phyloP scores from a whole-genome alignment of 495 filamentous ascomycete species.

The Daldinia decipiens region DNA sequence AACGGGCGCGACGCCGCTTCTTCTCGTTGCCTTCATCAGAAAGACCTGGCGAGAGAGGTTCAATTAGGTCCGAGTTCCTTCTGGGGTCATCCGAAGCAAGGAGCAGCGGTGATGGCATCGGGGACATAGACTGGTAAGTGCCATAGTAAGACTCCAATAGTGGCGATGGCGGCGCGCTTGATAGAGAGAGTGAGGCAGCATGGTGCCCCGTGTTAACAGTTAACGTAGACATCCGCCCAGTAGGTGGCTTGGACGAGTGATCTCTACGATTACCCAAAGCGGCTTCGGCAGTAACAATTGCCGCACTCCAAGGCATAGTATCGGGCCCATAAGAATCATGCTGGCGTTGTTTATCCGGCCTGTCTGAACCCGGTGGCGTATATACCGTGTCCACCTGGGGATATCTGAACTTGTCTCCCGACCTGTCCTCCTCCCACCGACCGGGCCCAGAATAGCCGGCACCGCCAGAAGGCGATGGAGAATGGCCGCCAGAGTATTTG shows the following conservation, averaged over 20 bases:
- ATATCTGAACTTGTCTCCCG: conserved; percentile 57
- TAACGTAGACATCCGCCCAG: conserved; percentile 58
- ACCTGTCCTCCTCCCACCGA: conserved; percentile 62
- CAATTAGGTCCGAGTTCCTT: conserved; percentile 47
- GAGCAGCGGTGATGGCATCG: conserved; percentile 84
- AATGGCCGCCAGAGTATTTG: conserved; percentile 37
- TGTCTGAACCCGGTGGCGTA: conserved; percentile 24
- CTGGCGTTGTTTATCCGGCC: conserved; percentile 25
- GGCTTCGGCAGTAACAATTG: conserved; percentile 54
- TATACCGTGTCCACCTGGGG: conserved; percentile 48
- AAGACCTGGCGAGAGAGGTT: conserved; percentile 55
- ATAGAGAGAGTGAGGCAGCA: conserved; percentile 53
- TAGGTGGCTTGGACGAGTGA: conserved; percentile 60
- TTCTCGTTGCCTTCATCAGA: conserved; percentile 54
- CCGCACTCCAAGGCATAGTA: conserved; percentile 40
- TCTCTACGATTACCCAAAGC: conserved; percentile 48
- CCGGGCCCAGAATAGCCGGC: conserved; percentile 60
- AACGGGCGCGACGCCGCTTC: conserved; percentile 66
- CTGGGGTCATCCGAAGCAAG: conserved; percentile 52
- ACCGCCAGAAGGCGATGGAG: conserved; percentile 45
- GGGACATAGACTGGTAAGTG: conserved; percentile 94
- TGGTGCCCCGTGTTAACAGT: conserved; percentile 56
- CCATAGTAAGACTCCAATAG: conserved; percentile 92
- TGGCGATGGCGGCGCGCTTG: conserved; percentile 78
- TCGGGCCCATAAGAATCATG: conserved; percentile 48